Conservation (phyloP, 495 filamentous ascomycete genomes). For the Hyphodiscus hymeniophilus region DNA sequence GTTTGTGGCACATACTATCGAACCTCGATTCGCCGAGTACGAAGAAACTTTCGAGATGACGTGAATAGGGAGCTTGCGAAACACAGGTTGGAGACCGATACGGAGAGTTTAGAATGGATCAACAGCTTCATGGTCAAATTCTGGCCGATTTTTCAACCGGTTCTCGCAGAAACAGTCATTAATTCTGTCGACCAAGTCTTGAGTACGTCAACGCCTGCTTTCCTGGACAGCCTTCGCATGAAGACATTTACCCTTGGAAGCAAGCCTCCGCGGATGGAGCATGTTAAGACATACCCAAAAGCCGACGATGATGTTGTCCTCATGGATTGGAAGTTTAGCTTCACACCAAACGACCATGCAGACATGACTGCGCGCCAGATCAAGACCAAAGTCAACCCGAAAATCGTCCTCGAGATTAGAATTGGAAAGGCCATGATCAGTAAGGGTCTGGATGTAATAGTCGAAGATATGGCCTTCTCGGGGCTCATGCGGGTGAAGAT, state of each 20-base stretch:
- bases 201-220: slow-evolving; percentile 80
- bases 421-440: slow-evolving; percentile 91
- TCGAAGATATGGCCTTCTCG: slow-evolving; percentile 92
- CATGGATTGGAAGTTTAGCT: slow-evolving; percentile 99
- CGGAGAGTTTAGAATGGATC: slow-evolving; percentile 95
- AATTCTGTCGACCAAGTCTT: slow-evolving; percentile 91
- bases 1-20: slow-evolving; percentile 91
- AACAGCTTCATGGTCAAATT: slow-evolving; percentile 98
- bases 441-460: slow-evolving; percentile 94
- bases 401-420: slow-evolving; percentile 87
- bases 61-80: slow-evolving; percentile 88
- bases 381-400: slow-evolving; percentile 94
- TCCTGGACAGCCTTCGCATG: slow-evolving; percentile 87
- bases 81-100: slow-evolving; percentile 80
- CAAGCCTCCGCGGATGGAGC: slow-evolving; percentile 92
- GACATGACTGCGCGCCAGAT: slow-evolving; percentile 87
- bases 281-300: slow-evolving; percentile 96
- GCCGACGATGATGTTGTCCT: slow-evolving; percentile 89
- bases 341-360: slow-evolving; percentile 86
- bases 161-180: slow-evolving; percentile 86
- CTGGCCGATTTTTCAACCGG: slow-evolving; percentile 96
- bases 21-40: slow-evolving; percentile 86
- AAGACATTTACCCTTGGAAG: slow-evolving; percentile 87
- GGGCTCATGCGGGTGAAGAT: slow-evolving; percentile 95
- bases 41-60: slow-evolving; percentile 94